Conservation (phyloP, 2,329 filamentous ascomycete genomes). For the Fusarium ramigenum region DNA sequence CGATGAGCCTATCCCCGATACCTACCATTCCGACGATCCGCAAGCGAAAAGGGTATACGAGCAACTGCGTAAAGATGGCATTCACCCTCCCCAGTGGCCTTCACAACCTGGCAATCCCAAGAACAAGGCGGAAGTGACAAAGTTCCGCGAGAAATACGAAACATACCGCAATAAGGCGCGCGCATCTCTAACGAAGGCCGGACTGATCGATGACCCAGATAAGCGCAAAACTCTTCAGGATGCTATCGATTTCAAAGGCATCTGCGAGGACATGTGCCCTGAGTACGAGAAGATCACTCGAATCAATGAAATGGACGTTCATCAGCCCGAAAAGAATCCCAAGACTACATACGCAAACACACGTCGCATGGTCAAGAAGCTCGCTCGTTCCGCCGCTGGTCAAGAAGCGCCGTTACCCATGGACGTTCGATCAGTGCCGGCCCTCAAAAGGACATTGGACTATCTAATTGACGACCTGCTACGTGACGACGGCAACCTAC, state of each 20-base stretch:
- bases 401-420: conserved; percentile 74
- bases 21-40: conserved; percentile 46
- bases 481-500: conserved; percentile 62
- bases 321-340: conserved; percentile 62
- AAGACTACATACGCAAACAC: conserved; percentile 58
- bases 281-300: conserved; percentile 72
- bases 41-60: conserved; percentile 62
- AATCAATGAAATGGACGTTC: conserved; percentile 69
- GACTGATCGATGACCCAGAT: conserved; percentile 71
- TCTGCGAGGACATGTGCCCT: conserved; percentile 76
- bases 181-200: conserved; percentile 65
- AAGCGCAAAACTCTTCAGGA: conserved; percentile 69
- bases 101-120: conserved; percentile 62
- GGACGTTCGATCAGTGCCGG: conserved; percentile 70
- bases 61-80: conserved; percentile 63
- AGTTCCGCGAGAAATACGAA: conserved; percentile 65
- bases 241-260: conserved; percentile 73
- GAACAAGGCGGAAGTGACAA: conserved; percentile 62
- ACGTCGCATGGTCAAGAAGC: conserved; percentile 70
- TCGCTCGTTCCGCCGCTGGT: conserved; percentile 73
- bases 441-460: conserved; percentile 68
- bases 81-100: conserved; percentile 65
- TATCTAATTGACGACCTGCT: conserved; percentile 71
- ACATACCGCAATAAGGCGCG: conserved; percentile 66
- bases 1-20: conserved; percentile 28